Conservation (phyloP, 2,329 filamentous ascomycete species). For the Neurospora crassa region DNA sequence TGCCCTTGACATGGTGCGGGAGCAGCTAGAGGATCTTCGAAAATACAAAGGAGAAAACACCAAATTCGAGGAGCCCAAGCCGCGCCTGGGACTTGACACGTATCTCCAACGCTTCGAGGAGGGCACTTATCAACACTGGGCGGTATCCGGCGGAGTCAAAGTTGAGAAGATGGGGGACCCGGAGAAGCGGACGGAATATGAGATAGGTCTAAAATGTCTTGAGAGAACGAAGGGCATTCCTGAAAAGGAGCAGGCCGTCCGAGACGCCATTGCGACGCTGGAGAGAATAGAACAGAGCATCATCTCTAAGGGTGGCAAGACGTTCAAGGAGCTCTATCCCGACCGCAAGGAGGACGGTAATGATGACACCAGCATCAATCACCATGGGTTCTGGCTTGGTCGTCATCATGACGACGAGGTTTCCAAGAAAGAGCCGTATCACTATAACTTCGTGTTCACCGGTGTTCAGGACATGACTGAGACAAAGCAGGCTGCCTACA, state of each 20-base stretch:
- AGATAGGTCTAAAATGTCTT: slow-evolving; percentile 25
- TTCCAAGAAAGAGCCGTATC: slow-evolving; percentile 30
- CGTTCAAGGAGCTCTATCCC: slow-evolving; percentile 56
- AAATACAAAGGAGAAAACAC: slow-evolving; percentile 30
- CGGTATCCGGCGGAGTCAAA: slow-evolving; percentile 27
- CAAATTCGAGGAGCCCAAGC: slow-evolving; percentile 20
- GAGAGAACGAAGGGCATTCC: slow-evolving; percentile 20
- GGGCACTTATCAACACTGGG: slow-evolving; percentile 53
- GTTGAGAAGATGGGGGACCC: slow-evolving; percentile 25
- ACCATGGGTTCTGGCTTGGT: slow-evolving; percentile 1
- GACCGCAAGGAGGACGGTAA: slow-evolving; percentile 37
- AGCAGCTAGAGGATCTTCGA: slow-evolving; percentile 40
- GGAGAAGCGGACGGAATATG: slow-evolving; percentile 24
- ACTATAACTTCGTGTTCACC: slow-evolving; percentile 41
- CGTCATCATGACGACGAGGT: neutral
- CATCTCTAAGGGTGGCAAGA: slow-evolving; percentile 51
- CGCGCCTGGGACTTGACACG: slow-evolving; percentile 31
- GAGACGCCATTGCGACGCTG: slow-evolving; percentile 39
- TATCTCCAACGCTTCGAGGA: slow-evolving; percentile 42
- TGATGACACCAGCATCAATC: neutral
- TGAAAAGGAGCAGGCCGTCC: slow-evolving; percentile 48
- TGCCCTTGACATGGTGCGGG: slow-evolving; percentile 51
- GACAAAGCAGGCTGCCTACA: slow-evolving; percentile 46
- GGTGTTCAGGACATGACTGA: slow-evolving; percentile 46
- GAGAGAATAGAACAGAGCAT: slow-evolving; percentile 46